These are phyloP conservation scores for Mantamonas sphyraenae DNA, from an alignment of 78 protist species.

Conservation along the genomic window DNA sequence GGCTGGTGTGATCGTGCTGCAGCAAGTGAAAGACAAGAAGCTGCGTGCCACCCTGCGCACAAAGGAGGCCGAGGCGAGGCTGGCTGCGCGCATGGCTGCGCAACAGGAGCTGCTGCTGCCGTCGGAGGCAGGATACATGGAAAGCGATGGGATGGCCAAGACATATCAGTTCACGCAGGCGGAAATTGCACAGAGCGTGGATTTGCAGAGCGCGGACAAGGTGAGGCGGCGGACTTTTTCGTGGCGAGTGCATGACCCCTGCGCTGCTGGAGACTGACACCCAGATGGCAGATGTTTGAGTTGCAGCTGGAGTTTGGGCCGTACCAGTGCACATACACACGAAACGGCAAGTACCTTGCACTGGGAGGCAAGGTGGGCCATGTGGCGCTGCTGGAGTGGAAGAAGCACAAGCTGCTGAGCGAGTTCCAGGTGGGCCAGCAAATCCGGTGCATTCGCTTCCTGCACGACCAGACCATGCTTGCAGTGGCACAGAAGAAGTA, in stretches of 20 bases:
- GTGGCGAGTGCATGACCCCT: neutral
- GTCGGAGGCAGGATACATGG: constrained; percentile 33
- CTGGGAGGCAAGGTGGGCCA: constrained; percentile 90
- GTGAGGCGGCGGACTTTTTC: neutral
- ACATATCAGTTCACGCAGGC: constrained; percentile 64
- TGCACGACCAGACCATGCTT: constrained; percentile 81
- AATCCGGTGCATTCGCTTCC: constrained; percentile 39
- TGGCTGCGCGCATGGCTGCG: neutral
- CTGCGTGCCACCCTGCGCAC: neutral
- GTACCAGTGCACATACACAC: constrained; percentile 51
- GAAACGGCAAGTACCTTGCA: constrained; percentile 67
- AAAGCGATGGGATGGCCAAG: constrained; percentile 72
- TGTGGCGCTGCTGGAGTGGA: constrained; percentile 77
- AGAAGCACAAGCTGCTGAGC: constrained; percentile 18
- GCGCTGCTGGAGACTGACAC: neutral
- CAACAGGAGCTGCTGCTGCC: constrained; percentile 18
- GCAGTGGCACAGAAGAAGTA: constrained; percentile 91
- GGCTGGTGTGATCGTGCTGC: too few relatives aligned
- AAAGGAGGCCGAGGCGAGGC: neutral
- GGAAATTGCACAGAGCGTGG: constrained; percentile 50
- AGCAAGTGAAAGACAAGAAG: constrained; percentile 9
- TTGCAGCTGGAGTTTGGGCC: constrained; percentile 73
- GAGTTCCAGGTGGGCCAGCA: constrained; percentile 74
- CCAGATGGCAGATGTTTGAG: constrained; percentile 21
- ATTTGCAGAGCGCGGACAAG: constrained; percentile 46